Evolutionary conservation across 345 rosid species (phyloP), one percentile per base, ranked within the genome.

Genomic region (Lagerstroemia speciosa): DNA sequence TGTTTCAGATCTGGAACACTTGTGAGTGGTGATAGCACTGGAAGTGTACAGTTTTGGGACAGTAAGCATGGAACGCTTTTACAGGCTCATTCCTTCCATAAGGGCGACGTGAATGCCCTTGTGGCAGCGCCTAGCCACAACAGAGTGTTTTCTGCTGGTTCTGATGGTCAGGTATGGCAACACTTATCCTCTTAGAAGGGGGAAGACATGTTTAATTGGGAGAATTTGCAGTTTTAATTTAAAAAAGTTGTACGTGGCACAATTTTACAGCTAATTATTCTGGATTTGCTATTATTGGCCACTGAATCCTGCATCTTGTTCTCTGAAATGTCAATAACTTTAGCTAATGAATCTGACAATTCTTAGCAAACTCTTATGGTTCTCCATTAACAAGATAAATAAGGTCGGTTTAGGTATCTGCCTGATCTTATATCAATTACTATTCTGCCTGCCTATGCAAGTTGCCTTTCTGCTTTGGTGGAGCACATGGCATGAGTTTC

Each of bases 21-120:
- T 80, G 95, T 91, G 66, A 91, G 98, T 85, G 98, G 91, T 62
- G 96, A 91, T 78, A 91, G 97, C 82, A 71, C 75, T 26, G 98
- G 98, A 53, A 82, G 81, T 77, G 97, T 93, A 76, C 96, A 93
- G 66, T 93, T 93, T 79, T 93, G 97, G 98, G 91, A 91, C 69
- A 83, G 90, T 71, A 76, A 73, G 67, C 87, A 85, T 77, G 98
- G 98, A 74, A 93, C 96, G 20, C 91, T 87, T 75, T 67, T 89
- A 78, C 93, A 91, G 83, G 82, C 84, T 3, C 96, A 89, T 79
- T 78, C 96, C 64, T 75, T 70, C 43, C 98, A 93, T 81, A 91
- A 89, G 78, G 97, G 97, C 77, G 94, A 87, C 79, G 97, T 80
- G 64, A 85, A 91, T 79, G 71, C 96, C 46, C 84, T 93, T 67